Conservation (phyloP, 495 filamentous ascomycete genomes). For the Durotheca rogersii region DNA sequence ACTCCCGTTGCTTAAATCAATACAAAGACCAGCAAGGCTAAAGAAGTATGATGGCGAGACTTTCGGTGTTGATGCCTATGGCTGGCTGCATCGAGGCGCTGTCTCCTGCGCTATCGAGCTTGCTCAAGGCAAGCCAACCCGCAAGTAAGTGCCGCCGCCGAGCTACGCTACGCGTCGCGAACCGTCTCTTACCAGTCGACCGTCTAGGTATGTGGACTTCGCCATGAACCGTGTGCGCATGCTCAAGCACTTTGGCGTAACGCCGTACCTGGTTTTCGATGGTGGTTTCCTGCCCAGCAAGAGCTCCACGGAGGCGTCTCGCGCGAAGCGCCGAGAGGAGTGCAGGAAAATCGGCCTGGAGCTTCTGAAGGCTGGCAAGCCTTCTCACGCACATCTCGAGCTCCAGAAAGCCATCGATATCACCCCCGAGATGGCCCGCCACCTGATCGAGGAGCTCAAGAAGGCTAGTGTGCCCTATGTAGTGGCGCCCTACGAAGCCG, state of each 20-base stretch:
- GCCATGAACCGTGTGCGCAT: conserved; percentile 88
- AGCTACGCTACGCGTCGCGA: too few species aligned
- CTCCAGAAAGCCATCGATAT: conserved; percentile 96
- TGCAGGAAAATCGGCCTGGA: conserved; percentile 74
- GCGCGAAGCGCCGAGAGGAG: conserved; percentile 68
- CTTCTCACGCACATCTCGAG: conserved; percentile 77
- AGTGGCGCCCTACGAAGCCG: conserved; percentile 96
- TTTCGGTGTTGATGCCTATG: conserved; percentile 92
- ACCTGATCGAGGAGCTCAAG: conserved; percentile 90
- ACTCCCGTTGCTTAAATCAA: conserved; percentile 89
- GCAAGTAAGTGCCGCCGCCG: conserved; percentile 70
- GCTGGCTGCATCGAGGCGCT: conserved; percentile 95
- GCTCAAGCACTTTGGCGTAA: conserved; percentile 89
- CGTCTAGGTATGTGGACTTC: conserved; percentile 80
- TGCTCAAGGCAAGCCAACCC: conserved; percentile 81
- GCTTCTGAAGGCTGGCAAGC: conserved; percentile 73
- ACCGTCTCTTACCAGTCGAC: conserved; percentile 3
- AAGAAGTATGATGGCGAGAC: conserved; percentile 87
- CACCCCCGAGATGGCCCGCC: conserved; percentile 90
- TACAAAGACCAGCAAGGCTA: conserved; percentile 83
- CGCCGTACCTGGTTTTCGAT: conserved; percentile 92
- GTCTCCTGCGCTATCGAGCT: conserved; percentile 90
- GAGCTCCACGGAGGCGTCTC: conserved; percentile 78
- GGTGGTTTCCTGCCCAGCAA: conserved; percentile 96
- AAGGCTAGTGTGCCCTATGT: conserved; percentile 76